These are phyloP conservation scores for Meira miltonrushii DNA, from an alignment of 1,284 basidiomycete species.

Conservation along the genomic window DNA sequence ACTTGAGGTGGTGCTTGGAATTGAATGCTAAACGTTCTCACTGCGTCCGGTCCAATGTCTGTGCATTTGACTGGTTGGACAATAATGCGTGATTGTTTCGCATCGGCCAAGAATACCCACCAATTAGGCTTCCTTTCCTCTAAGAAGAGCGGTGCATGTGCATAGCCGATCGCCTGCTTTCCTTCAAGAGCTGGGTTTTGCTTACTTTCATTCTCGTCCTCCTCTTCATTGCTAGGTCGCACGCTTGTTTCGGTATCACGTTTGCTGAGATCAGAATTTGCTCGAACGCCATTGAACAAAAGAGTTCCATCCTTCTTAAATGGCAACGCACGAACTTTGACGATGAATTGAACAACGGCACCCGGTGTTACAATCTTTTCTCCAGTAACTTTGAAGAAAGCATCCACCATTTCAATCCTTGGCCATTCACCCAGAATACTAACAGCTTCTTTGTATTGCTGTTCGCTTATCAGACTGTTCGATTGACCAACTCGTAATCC, in stretches of 20 bases:
- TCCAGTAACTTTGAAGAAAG: conserved; percentile 87
- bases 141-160: conserved; percentile 83
- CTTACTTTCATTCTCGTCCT: conserved; percentile 20
- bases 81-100: conserved; percentile 80
- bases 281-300: conserved; percentile 29
- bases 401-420: conserved; percentile 73
- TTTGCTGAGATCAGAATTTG: conserved; percentile 24
- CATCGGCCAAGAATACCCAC: conserved; percentile 70
- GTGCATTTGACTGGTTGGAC: conserved; percentile 79
- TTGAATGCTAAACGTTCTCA: conserved; percentile 78
- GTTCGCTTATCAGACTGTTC: neutral
- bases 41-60: conserved; percentile 61
- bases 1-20: conserved; percentile 88
- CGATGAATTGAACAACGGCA: conserved; percentile 78
- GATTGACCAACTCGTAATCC: conserved; percentile 28
- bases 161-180: conserved; percentile 60
- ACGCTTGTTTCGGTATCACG: conserved; percentile 54
- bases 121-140: conserved; percentile 53
- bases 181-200: conserved; percentile 50
- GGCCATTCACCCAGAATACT: conserved; percentile 72
- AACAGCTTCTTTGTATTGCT: conserved; percentile 60
- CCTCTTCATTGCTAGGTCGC: conserved; percentile 34
- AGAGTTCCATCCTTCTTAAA: conserved; percentile 53
- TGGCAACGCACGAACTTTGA: conserved; percentile 70
- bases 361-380: conserved; percentile 82